phyloP scores from a whole-genome alignment of 805 yeast species.

The Starmera dryadoides region DNA sequence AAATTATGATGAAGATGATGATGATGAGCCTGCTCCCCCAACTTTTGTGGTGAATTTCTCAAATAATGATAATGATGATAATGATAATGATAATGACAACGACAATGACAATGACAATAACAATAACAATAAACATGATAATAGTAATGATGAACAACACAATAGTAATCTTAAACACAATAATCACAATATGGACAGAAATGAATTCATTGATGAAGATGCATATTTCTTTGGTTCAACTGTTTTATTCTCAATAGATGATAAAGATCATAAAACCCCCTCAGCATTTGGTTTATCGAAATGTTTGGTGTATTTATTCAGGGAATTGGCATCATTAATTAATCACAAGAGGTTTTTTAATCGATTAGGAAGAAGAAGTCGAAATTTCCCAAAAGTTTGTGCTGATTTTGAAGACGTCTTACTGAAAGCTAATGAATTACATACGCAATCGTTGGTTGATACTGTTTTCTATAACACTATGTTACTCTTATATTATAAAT shows the following conservation, averaged over 20 bases:
- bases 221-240: neutral
- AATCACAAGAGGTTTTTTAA: slow-evolving; percentile 37
- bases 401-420: slow-evolving; percentile 38
- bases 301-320: slow-evolving; percentile 26
- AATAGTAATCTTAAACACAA: neutral
- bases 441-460: neutral
- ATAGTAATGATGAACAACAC: slow-evolving; percentile 1
- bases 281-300: slow-evolving; percentile 10
- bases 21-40: slow-evolving; percentile 18
- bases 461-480: slow-evolving; percentile 10
- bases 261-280: slow-evolving; percentile 1
- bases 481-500: slow-evolving; percentile 12
- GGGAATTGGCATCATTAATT: slow-evolving; percentile 32
- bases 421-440: slow-evolving; percentile 6
- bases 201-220: neutral
- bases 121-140: slow-evolving; percentile 1
- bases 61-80: slow-evolving; percentile 2
- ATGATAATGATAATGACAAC: neutral
- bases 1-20: slow-evolving; percentile 1
- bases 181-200: neutral
- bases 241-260: neutral
- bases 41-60: slow-evolving; percentile 15
- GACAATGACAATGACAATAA: neutral
- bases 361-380: slow-evolving; percentile 27
- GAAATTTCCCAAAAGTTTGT: slow-evolving; percentile 41